Evolutionary conservation across 2,329 filamentous ascomycete species (phyloP).

Genomic region (Talaromyces amestolkiae): DNA sequence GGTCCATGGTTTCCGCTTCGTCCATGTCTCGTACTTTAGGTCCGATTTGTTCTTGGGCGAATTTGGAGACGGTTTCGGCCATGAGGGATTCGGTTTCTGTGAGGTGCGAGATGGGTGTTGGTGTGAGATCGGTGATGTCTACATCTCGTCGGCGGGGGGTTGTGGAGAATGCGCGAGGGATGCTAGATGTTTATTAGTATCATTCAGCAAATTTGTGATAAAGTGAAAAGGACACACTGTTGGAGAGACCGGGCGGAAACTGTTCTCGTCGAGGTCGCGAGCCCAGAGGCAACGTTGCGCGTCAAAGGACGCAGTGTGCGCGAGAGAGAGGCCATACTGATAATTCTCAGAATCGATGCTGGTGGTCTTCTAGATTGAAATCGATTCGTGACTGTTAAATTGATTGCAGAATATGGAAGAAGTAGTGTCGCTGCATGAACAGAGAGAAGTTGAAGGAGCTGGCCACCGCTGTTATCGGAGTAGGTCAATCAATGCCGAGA

Average conservation of each 20-base stretch:
- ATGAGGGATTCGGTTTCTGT: constrained; percentile 88
- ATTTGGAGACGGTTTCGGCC: constrained; percentile 85
- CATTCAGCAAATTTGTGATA: too few species aligned
- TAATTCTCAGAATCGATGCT: not conserved
- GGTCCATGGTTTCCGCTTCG: constrained; percentile 92
- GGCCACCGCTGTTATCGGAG: not conserved
- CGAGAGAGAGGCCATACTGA: constrained; percentile 49
- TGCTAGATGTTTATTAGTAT: constrained; percentile 23
- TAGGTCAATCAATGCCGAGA: constrained; percentile 5
- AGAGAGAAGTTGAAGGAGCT: not conserved
- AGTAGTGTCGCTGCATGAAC: not conserved
- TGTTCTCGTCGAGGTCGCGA: constrained; percentile 39
- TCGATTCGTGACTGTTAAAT: not conserved
- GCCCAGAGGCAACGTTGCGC: constrained; percentile 38
- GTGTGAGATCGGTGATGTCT: constrained; percentile 73
- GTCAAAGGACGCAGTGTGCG: constrained; percentile 48
- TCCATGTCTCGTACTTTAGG: constrained; percentile 97
- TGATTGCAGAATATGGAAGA: not conserved
- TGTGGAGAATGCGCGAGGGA: constrained; percentile 58
- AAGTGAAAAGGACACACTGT: constrained; percentile 34
- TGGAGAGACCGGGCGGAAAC: constrained; percentile 40
- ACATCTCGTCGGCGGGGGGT: constrained; percentile 56
- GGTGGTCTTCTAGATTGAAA: not conserved
- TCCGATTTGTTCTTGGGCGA: constrained; percentile 81
- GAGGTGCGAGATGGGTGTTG: constrained; percentile 88